Conservation (phyloP, 768 basidiomycete genomes). For the Daedaleopsis nitida region DNA sequence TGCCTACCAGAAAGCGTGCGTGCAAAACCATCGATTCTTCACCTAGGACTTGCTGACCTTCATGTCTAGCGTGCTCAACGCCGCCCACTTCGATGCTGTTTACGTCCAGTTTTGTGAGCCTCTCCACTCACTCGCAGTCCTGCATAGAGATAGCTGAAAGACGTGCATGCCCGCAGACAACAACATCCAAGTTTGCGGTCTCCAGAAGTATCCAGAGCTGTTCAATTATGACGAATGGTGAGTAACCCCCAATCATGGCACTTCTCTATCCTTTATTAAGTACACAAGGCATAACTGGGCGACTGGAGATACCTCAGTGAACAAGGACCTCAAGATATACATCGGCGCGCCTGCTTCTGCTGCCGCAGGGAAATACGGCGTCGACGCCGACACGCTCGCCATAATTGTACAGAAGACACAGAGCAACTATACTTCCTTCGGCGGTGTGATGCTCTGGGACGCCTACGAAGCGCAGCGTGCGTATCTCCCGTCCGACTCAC, state of each 20-base stretch:
- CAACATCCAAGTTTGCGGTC: constrained; percentile 52
- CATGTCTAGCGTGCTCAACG: constrained; percentile 48
- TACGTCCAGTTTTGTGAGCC: constrained; percentile 70
- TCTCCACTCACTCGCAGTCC: not conserved
- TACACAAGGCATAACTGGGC: constrained; percentile 64
- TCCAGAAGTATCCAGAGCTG: constrained; percentile 46
- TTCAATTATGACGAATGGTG: constrained; percentile 62
- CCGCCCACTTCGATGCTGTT: constrained; percentile 67
- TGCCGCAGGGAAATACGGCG: constrained; percentile 63
- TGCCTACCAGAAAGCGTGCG: constrained; percentile 36
- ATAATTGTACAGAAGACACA: constrained; percentile 52
- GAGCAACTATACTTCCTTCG: constrained; percentile 62
- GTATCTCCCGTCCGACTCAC: too few species aligned
- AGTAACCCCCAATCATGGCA: not conserved
- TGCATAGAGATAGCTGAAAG: not conserved
- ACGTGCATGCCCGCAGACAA: constrained; percentile 38
- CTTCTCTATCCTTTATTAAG: not conserved
- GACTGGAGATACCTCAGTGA: constrained; percentile 50
- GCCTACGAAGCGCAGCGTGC: constrained; percentile 27
- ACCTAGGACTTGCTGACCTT: not conserved
- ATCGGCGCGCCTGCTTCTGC: constrained; percentile 65
- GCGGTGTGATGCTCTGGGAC: constrained; percentile 55
- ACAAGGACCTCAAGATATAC: constrained; percentile 63
- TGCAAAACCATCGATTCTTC: not conserved
- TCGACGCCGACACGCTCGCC: constrained; percentile 47